Base-by-base conservation (phyloP, 306 rosid species). In the Inga leiocalycina region DNA sequence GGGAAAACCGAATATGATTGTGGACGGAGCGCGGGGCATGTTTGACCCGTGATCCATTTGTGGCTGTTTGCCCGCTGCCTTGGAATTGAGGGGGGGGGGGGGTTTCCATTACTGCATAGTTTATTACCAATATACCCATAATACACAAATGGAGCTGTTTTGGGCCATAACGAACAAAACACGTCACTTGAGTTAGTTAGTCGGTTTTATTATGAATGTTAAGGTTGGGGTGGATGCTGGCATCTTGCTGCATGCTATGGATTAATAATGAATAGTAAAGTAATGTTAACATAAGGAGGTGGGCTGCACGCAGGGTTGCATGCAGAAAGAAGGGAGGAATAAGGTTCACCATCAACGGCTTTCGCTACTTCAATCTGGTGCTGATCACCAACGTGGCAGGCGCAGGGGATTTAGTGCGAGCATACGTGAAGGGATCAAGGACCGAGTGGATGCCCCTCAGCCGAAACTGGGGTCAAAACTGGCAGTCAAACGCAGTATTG, bases 391-490 rank as follows among this genome's bases (percentile, higher is more conserved):
- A 96, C 90, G 99, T 96, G 1, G 99, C 98, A 62, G 99, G 99
- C 8, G 93, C 98, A 65, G 99, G 99, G 82, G 99, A 96, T 75
- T 71, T 96, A 56, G 97, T 91, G 92, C 65, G 86, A 65, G 85
- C 89, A 30, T 92, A 92, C 69, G 97, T 96, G 34, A 96, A 96
- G 37, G 99, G 99, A 0, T 2, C 97, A 0, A 74, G 77, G 51
- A 91, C 97, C 0, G 93, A 88, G 11, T 96, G 99, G 99, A 91
- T 96, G 94, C 92, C 86, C n/a, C 39, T 93, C 94, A 96, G 94
- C 77, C 79, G 99, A 3, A 96, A 96, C 93, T 96, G 98, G 99
- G 99, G 99, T 34, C 98, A 96, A 65, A 96, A 96, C 67, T 96
- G 99, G 99, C 97, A 96, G 85, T 96, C 99, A 13, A 96, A 93